Percentiles rank a stretch among this genome's conserved stretches.
These are phyloP conservation scores for Leccinum subtestaceum DNA, from an alignment of 768 basidiomycete genomes.

Conservation along the genomic window DNA sequence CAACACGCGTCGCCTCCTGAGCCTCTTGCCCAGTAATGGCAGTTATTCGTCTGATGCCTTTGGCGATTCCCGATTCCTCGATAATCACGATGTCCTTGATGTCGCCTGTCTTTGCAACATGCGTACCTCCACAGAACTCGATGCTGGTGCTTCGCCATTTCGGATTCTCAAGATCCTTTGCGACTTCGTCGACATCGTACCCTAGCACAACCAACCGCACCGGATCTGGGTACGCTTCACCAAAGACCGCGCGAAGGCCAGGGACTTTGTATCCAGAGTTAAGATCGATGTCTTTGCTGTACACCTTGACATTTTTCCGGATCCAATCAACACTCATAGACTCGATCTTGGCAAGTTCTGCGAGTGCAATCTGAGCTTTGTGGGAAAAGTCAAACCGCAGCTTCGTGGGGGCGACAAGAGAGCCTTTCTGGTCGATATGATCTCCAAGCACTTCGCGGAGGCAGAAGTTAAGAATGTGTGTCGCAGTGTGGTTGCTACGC, in stretches of 20 bases:
- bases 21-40: constrained; percentile 96
- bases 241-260: constrained; percentile 95
- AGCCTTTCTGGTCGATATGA: constrained; percentile 97
- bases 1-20: constrained; percentile 69
- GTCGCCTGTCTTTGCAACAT: constrained; percentile 94
- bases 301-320: constrained; percentile 83
- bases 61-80: constrained; percentile 96
- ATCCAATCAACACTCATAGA: constrained; percentile 86
- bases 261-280: constrained; percentile 80
- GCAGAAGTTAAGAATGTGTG: constrained; percentile 94
- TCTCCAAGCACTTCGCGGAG: constrained; percentile 94
- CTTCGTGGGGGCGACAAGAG: constrained; percentile 92
- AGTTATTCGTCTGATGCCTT: constrained; percentile 92
- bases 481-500: constrained; percentile 97
- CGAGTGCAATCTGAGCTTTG: constrained; percentile 76
- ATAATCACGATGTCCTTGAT: constrained; percentile 95
- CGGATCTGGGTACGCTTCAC: constrained; percentile 96
- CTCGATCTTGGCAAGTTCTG: constrained; percentile 84
- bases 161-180: constrained; percentile 79
- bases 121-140: constrained; percentile 99
- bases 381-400: constrained; percentile 99
- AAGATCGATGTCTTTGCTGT: constrained; percentile 80
- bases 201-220: constrained; percentile 93
- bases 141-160: constrained; percentile 91
- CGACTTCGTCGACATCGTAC: constrained; percentile 82